phyloP scores from a whole-genome alignment of 768 basidiomycete genomes.

The Suillus paluster region DNA sequence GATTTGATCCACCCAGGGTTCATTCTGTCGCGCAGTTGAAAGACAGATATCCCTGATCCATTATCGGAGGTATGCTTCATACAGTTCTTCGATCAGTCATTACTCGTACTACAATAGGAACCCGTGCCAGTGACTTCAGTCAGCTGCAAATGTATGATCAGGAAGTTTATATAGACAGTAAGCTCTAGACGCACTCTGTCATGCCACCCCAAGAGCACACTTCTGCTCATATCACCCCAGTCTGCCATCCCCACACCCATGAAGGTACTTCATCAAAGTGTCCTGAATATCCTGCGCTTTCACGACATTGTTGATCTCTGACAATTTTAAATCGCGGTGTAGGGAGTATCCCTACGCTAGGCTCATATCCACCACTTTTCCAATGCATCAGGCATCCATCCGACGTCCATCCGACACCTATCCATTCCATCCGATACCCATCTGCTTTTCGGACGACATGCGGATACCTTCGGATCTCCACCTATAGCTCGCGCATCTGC shows the following conservation, averaged over 20 bases:
- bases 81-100: slow-evolving; percentile 71
- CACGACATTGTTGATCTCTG: slow-evolving; percentile 81
- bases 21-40: no score
- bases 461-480: no score
- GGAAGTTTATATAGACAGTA: slow-evolving; percentile 6
- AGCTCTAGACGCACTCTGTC: slow-evolving; percentile 72
- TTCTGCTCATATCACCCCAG: slow-evolving; percentile 62
- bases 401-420: no score
- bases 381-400: no score
- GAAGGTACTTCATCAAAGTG: slow-evolving; percentile 91
- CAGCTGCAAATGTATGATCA: slow-evolving; percentile 51
- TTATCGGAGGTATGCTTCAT: slow-evolving; percentile 31
- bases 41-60: not conserved
- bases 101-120: slow-evolving; percentile 90
- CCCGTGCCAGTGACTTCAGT: slow-evolving; percentile 97
- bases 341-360: no score
- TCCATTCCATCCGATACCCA: no score
- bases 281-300: slow-evolving; percentile 78
- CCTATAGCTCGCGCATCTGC: no score
- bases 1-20: no score
- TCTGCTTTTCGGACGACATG: no score
- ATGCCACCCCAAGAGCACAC: slow-evolving; percentile 81
- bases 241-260: slow-evolving; percentile 85
- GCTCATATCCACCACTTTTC: no score
- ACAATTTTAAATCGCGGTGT: no score